Percentiles rank a stretch among this genome's conserved stretches.
Evolutionary conservation across 305 asterid species (phyloP).

Genomic region (Fraxinus velutina): DNA sequence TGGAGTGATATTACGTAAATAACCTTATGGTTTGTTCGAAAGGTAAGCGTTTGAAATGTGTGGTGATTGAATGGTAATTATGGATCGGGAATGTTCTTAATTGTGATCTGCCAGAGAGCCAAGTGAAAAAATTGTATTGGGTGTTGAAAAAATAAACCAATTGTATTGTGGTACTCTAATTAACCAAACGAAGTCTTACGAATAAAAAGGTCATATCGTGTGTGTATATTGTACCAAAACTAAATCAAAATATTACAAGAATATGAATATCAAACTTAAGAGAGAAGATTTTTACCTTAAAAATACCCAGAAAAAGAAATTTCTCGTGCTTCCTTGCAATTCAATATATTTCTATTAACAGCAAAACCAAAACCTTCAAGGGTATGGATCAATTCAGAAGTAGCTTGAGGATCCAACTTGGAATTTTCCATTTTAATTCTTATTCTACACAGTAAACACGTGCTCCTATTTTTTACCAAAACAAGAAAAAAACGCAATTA

Average conservation of each 20-base stretch:
- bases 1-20: conserved; percentile 19
- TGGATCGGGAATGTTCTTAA: neutral
- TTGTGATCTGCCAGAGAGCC: neutral
- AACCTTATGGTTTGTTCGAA: conserved; percentile 17
- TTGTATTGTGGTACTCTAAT: no score
- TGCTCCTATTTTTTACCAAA: no score
- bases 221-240: neutral
- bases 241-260: neutral
- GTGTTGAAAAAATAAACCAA: no score
- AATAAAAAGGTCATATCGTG: neutral
- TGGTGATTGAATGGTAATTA: neutral
- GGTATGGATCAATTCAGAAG: neutral
- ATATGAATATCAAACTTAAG: neutral
- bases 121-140: no score
- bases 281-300: neutral
- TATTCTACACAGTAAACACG: neutral
- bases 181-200: no score
- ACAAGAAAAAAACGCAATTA: neutral
- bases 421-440: neutral
- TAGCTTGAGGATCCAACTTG: neutral
- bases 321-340: neutral
- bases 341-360: neutral
- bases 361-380: neutral
- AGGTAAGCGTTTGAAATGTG: neutral
- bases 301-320: neutral